These are phyloP conservation scores for Lippia alba DNA, from an alignment of 305 asterid genomes.

Conservation along the genomic window DNA sequence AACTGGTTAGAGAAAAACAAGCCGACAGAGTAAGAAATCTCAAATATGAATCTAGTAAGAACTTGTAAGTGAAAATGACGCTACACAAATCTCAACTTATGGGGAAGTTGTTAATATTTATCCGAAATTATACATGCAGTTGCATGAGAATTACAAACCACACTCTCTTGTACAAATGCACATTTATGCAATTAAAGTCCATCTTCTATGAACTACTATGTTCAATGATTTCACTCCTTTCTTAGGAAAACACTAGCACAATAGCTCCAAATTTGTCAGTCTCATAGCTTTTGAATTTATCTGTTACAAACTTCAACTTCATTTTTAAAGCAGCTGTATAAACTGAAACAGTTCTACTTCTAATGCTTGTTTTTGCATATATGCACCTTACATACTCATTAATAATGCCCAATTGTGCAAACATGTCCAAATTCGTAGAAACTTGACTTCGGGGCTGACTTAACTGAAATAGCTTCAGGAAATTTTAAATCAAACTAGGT, in stretches of 20 bases:
- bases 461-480: no score
- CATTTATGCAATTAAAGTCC: slow-evolving; percentile 22
- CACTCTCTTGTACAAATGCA: neutral
- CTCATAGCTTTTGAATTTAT: no score
- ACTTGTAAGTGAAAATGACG: slow-evolving; percentile 18
- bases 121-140: slow-evolving; percentile 11
- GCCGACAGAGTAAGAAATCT: neutral
- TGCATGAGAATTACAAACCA: neutral
- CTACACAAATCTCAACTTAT: neutral
- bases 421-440: no score
- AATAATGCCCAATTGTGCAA: no score
- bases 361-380: no score
- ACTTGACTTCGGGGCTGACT: no score
- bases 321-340: no score
- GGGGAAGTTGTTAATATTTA: slow-evolving; percentile 11
- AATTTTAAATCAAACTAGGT: no score
- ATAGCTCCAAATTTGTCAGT: no score
- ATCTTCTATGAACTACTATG: slow-evolving; percentile 4
- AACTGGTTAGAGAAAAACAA: neutral
- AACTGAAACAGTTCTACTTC: no score
- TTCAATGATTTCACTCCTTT: slow-evolving; percentile 10
- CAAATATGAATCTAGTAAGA: slow-evolving; percentile 16
- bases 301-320: no score
- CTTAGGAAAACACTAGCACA: slow-evolving; percentile 12
- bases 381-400: no score